Conservation (phyloP, 2,329 filamentous ascomycete genomes). For the Alternaria sp. region DNA sequence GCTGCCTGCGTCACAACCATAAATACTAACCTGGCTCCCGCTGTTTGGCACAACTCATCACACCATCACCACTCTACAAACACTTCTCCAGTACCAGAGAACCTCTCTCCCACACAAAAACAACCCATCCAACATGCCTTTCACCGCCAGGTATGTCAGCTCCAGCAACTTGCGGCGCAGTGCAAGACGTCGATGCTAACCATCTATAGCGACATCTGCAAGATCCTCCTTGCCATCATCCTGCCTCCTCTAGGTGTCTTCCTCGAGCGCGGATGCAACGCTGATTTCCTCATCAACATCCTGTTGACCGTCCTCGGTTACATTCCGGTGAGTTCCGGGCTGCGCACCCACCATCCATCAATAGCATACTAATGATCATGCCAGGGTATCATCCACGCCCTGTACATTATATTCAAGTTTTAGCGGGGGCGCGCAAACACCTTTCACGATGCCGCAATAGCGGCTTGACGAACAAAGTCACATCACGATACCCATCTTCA, state of each 20-base stretch:
- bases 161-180: neutral
- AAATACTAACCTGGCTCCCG: slow-evolving; percentile 33
- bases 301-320: slow-evolving; percentile 70
- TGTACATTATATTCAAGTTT: slow-evolving; percentile 94
- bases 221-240: slow-evolving; percentile 87
- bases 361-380: slow-evolving; percentile 17
- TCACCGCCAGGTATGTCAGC: slow-evolving; percentile 63
- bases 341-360: neutral
- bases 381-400: slow-evolving; percentile 81
- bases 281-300: slow-evolving; percentile 92
- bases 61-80: slow-evolving; percentile 7
- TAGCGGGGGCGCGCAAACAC: slow-evolving; percentile 56
- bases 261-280: slow-evolving; percentile 89
- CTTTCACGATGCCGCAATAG: slow-evolving; percentile 16
- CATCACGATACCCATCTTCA: slow-evolving; percentile 47
- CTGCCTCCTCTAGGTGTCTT: slow-evolving; percentile 92
- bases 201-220: slow-evolving; percentile 72
- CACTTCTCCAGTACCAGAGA: slow-evolving; percentile 3
- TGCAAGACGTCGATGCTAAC: slow-evolving; percentile 23
- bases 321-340: slow-evolving; percentile 63
- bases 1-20: slow-evolving; percentile 30
- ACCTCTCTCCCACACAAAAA: neutral
- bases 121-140: slow-evolving; percentile 60
- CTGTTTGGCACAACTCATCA: slow-evolving; percentile 18
- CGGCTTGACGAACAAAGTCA: slow-evolving; percentile 21